Conservation (phyloP, 2,329 filamentous ascomycete genomes). For the Exophiala oligosperma region DNA sequence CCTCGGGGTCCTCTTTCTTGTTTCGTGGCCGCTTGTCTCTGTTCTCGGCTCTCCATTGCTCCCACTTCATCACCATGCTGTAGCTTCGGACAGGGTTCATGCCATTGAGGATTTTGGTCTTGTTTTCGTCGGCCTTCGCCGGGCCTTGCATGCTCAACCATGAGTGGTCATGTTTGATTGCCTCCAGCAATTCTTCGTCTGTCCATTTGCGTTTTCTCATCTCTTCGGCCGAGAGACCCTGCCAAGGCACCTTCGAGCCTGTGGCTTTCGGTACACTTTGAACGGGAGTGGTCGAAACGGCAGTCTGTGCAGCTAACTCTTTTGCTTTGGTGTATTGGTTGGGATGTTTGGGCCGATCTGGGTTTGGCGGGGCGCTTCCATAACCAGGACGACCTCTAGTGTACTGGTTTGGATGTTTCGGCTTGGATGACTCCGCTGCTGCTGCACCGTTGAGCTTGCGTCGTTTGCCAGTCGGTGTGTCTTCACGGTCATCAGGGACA, state of each 20-base stretch:
- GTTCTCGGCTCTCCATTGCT: conserved; percentile 24
- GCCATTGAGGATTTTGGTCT: conserved; percentile 26
- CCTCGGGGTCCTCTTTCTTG: conserved; percentile 20
- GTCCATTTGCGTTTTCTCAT: conserved; percentile 26
- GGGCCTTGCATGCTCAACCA: conserved; percentile 26
- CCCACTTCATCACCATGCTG: conserved; percentile 30
- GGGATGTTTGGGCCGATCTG: conserved; percentile 9
- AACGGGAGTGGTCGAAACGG: background rate
- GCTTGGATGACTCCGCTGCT: conserved; percentile 1
- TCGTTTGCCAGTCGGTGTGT: conserved; percentile 25
- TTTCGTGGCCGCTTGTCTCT: conserved; percentile 29
- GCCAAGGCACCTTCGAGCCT: conserved; percentile 10
- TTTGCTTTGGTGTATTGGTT: conserved; percentile 23
- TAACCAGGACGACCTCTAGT: conserved; percentile 8
- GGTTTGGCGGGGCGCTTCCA: background rate
- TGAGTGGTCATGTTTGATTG: conserved; percentile 24
- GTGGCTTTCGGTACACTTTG: conserved; percentile 1
- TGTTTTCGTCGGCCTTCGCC: conserved; percentile 22
- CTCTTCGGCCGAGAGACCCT: conserved; percentile 14
- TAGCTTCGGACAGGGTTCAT: conserved; percentile 30
- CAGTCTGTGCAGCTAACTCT: conserved; percentile 11
- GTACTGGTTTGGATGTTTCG: conserved; percentile 28
- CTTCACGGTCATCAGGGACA: conserved; percentile 14
- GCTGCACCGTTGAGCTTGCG: conserved; percentile 17
- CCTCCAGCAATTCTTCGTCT: conserved; percentile 24